These are phyloP conservation scores for Leptodermis oblonga DNA, from an alignment of 257 asterid genomes.

Conservation along the genomic window DNA sequence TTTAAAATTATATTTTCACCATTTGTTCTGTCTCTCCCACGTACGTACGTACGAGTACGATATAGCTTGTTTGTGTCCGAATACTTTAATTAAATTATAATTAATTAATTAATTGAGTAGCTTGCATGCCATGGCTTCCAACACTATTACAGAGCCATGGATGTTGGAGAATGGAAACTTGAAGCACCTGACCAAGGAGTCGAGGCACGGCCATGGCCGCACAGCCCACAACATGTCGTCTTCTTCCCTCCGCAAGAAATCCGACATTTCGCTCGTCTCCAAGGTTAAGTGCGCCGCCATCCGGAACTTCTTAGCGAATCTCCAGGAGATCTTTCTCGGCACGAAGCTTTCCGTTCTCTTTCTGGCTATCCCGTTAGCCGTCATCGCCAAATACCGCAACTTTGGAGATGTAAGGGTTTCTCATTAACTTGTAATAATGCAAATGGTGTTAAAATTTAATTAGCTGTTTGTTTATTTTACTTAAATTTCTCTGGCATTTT, in stretches of 20 bases:
- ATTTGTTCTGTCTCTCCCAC: too few species aligned
- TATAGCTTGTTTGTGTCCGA: too few species aligned
- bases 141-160: constrained; percentile 27
- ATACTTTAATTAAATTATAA: too few species aligned
- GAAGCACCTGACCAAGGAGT: constrained; percentile 47
- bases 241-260: constrained; percentile 69
- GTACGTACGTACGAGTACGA: too few species aligned
- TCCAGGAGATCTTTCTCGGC: constrained; percentile 77
- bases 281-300: constrained; percentile 36
- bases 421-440: background rate
- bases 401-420: constrained; percentile 48
- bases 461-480: background rate
- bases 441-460: too few species aligned
- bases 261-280: constrained; percentile 53
- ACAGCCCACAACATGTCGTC: constrained; percentile 75
- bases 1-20: too few species aligned
- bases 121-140: constrained; percentile 52
- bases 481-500: background rate
- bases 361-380: constrained; percentile 73
- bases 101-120: too few species aligned
- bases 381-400: constrained; percentile 38
- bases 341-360: constrained; percentile 70
- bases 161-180: constrained; percentile 56
- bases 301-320: constrained; percentile 40
- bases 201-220: constrained; percentile 35